These are phyloP conservation scores for Penstemon davidsonii DNA, from an alignment of 257 asterid genomes.

Conservation along the genomic window DNA sequence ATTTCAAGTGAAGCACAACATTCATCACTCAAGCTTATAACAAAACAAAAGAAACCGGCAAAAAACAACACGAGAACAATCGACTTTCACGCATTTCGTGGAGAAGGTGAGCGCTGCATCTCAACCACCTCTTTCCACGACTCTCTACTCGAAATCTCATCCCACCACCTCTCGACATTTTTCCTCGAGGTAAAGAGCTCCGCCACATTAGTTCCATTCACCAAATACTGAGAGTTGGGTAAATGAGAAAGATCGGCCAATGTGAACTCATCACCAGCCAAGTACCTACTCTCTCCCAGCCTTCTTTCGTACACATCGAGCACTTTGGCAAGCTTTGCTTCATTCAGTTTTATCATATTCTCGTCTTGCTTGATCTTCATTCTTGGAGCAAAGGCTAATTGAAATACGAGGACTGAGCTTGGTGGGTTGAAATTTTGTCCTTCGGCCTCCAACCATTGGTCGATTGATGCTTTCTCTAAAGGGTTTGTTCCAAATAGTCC, in stretches of 20 bases:
- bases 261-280: slow-evolving; percentile 79
- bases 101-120: slow-evolving; percentile 55
- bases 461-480: slow-evolving; percentile 74
- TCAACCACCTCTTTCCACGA: slow-evolving; percentile 82
- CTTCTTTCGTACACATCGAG: slow-evolving; percentile 81
- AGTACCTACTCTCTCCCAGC: slow-evolving; percentile 66
- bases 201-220: slow-evolving; percentile 39
- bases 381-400: slow-evolving; percentile 65
- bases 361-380: slow-evolving; percentile 80
- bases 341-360: slow-evolving; percentile 57
- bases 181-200: slow-evolving; percentile 59
- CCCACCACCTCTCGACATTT: slow-evolving; percentile 90
- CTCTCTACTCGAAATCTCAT: slow-evolving; percentile 60
- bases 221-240: slow-evolving; percentile 58
- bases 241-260: slow-evolving; percentile 85
- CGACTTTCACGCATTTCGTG: slow-evolving; percentile 30
- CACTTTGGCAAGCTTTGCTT: slow-evolving; percentile 67
- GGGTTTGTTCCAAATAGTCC: slow-evolving; percentile 54
- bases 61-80: background rate
- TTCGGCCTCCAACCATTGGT: slow-evolving; percentile 82
- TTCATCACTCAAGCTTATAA: background rate
- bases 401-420: slow-evolving; percentile 60
- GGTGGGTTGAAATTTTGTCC: slow-evolving; percentile 75
- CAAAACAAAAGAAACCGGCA: background rate
- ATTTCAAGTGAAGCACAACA: background rate